Conservation (phyloP, 305 asterid genomes). For the Solanum hybrid region DNA sequence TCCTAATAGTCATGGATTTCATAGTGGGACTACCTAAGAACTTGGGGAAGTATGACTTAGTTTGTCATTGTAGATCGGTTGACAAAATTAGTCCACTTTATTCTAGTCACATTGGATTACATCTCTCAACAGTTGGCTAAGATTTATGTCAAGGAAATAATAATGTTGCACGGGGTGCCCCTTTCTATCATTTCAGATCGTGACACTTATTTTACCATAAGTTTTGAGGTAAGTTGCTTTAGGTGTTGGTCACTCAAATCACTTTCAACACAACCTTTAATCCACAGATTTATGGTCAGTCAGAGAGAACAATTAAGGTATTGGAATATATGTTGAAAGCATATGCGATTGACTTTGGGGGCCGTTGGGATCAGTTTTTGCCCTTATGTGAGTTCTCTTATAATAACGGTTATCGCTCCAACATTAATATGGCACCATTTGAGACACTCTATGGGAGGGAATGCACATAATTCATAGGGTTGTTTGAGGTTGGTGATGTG, state of each 20-base stretch:
- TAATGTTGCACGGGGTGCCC: background rate
- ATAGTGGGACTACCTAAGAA: background rate
- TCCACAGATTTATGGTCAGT: background rate
- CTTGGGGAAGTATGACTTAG: background rate
- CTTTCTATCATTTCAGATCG: background rate
- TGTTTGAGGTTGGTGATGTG: background rate
- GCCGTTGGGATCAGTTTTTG: background rate
- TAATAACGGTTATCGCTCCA: background rate
- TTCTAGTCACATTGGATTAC: background rate
- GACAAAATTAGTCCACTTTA: background rate
- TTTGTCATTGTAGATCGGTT: background rate
- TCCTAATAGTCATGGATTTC: background rate
- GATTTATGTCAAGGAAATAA: background rate
- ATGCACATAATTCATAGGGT: background rate
- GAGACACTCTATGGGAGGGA: background rate
- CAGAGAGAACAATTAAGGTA: background rate
- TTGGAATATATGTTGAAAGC: background rate
- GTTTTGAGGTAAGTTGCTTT: background rate
- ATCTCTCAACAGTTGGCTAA: background rate
- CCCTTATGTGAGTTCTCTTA: background rate
- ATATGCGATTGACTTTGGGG: background rate
- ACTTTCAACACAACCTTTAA: background rate
- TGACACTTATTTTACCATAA: background rate
- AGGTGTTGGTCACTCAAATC: background rate
- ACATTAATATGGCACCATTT: background rate